These are phyloP conservation scores for Falciphora oryzae DNA, from an alignment of 2,329 filamentous ascomycete genomes.

Conservation along the genomic window DNA sequence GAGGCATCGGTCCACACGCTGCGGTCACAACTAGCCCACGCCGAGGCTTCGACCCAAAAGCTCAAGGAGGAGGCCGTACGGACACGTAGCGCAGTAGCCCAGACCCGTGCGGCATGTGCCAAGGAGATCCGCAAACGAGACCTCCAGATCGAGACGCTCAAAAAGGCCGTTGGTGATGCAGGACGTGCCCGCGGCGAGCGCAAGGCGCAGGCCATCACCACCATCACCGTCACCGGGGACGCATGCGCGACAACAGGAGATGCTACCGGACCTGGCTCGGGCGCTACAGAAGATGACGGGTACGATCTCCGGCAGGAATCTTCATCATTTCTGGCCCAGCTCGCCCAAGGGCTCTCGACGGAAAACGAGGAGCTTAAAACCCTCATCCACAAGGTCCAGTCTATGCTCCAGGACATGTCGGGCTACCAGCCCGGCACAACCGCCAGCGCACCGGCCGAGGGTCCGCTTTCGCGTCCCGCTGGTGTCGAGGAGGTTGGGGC, in stretches of 20 bases:
- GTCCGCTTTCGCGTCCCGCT: background rate
- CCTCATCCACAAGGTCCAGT: slow-evolving; percentile 65
- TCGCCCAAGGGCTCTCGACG: slow-evolving; percentile 78
- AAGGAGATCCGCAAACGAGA: slow-evolving; percentile 90
- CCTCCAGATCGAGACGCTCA: slow-evolving; percentile 79
- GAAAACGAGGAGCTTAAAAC: slow-evolving; percentile 82
- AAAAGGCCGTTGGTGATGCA: slow-evolving; percentile 74
- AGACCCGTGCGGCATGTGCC: slow-evolving; percentile 79
- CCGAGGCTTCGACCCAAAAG: slow-evolving; percentile 68
- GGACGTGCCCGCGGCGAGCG: slow-evolving; percentile 54
- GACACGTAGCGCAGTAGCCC: slow-evolving; percentile 72
- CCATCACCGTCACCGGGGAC: slow-evolving; percentile 48
- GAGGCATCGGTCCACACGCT: slow-evolving; percentile 68
- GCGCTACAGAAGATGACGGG: slow-evolving; percentile 28
- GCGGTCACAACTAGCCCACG: slow-evolving; percentile 63
- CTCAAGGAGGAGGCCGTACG: slow-evolving; percentile 79
- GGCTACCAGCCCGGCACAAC: slow-evolving; percentile 33
- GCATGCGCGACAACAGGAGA: background rate
- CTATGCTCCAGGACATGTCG: slow-evolving; percentile 65
- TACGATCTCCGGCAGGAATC: slow-evolving; percentile 80
- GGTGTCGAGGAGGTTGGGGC: slow-evolving; percentile 56
- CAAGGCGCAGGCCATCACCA: slow-evolving; percentile 48
- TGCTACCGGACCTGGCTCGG: background rate
- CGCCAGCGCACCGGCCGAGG: slow-evolving; percentile 31
- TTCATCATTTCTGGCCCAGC: slow-evolving; percentile 80